phyloP scores from a whole-genome alignment of 768 basidiomycete genomes.

The Suillus lakei region DNA sequence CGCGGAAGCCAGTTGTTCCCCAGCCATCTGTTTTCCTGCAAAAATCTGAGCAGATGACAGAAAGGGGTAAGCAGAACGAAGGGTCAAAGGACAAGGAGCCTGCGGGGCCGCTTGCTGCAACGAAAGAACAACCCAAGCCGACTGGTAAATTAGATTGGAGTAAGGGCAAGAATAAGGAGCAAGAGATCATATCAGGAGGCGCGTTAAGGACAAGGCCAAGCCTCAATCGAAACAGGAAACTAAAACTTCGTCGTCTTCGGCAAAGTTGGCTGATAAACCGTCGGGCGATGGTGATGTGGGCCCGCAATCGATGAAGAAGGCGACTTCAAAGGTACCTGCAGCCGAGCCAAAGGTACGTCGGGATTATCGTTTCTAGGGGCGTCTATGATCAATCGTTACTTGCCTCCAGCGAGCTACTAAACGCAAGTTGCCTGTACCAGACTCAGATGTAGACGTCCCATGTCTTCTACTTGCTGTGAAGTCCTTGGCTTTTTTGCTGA shows the following conservation, averaged over 20 bases:
- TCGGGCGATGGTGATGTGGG: not conserved
- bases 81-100: slow-evolving; percentile 28
- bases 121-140: slow-evolving; percentile 35
- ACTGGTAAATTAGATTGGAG: slow-evolving; percentile 67
- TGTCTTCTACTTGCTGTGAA: too few relatives aligned
- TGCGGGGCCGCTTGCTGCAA: slow-evolving; percentile 19
- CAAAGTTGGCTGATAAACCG: not conserved
- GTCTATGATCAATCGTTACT: slow-evolving; percentile 18
- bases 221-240: not conserved
- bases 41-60: slow-evolving; percentile 19
- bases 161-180: slow-evolving; percentile 55
- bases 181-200: slow-evolving; percentile 8
- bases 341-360: slow-evolving; percentile 13
- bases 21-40: slow-evolving; percentile 2
- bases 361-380: not conserved
- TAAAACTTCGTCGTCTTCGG: not conserved
- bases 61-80: slow-evolving; percentile 31
- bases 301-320: not conserved
- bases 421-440: slow-evolving; percentile 49
- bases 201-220: not conserved
- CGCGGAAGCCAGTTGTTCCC: slow-evolving; percentile 19
- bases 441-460: slow-evolving; percentile 37
- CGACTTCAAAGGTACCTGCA: not conserved
- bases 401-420: slow-evolving; percentile 38
- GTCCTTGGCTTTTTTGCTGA: too few relatives aligned